Evolutionary conservation across 768 basidiomycete species (phyloP).

Genomic region (Termitomyces heimii): DNA sequence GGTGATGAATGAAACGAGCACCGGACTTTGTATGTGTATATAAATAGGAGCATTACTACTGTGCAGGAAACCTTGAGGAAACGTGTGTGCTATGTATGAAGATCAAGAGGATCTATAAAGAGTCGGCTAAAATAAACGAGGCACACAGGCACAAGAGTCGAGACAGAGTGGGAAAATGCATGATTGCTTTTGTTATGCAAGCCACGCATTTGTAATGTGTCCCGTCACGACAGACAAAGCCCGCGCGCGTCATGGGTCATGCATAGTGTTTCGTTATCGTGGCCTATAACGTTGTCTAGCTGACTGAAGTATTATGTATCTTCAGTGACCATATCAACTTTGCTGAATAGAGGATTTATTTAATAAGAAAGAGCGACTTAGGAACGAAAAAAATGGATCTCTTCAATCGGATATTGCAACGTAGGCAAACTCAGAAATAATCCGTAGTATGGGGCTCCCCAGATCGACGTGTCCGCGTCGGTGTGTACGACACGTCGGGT

Average conservation of each 20-base stretch:
- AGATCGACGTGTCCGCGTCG: conserved; percentile 15
- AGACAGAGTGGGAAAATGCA: not conserved
- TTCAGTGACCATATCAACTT: not conserved
- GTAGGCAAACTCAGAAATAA: conserved; percentile 17
- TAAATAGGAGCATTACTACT: not conserved
- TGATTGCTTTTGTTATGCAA: not conserved
- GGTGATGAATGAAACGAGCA: not conserved
- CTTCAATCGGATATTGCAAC: not conserved
- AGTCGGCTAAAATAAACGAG: not conserved
- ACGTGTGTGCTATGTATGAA: not conserved
- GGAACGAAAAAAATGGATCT: not conserved
- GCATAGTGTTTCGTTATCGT: not conserved
- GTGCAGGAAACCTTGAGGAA: not conserved
- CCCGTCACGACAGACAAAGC: too few relatives aligned
- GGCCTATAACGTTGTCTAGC: not conserved
- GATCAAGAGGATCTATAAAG: not conserved
- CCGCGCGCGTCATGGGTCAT: not conserved
- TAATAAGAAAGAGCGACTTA: not conserved
- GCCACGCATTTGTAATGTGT: too few relatives aligned
- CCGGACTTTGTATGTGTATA: not conserved
- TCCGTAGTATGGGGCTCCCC: conserved; percentile 19
- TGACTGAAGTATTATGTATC: not conserved
- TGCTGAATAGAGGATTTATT: not conserved
- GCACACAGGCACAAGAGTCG: not conserved
- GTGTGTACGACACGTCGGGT: conserved; percentile 27